Conservation (phyloP, 202 grass and related monocot species). For the Panicum hallii region DNA sequence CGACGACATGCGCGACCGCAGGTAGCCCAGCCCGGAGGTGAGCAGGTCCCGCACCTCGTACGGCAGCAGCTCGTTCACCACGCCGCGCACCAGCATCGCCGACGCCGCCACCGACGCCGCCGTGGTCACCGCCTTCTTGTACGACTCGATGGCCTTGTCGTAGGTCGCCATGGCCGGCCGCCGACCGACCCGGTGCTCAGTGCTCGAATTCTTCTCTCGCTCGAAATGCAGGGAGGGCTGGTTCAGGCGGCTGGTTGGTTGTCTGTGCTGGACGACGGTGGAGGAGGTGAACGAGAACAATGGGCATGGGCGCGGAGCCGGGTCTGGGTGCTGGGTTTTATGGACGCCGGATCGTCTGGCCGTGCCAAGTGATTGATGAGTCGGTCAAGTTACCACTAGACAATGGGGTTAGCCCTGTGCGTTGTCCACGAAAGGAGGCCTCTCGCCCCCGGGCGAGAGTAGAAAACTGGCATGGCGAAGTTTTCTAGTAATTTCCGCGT, state of each 20-base stretch:
- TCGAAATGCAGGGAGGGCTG: background rate
- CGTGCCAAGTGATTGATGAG: slow-evolving; percentile 30
- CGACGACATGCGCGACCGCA: slow-evolving; percentile 64
- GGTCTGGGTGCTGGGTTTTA: slow-evolving; percentile 29
- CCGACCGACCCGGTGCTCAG: background rate
- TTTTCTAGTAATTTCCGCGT: slow-evolving; percentile 38
- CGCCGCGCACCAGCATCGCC: slow-evolving; percentile 71
- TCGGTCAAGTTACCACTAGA: slow-evolving; percentile 8
- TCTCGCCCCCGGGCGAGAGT: background rate
- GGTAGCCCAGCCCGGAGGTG: slow-evolving; percentile 57
- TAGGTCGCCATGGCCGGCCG: slow-evolving; percentile 56
- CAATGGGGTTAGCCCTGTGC: slow-evolving; percentile 17
- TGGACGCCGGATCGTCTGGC: slow-evolving; percentile 27
- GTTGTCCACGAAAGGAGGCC: slow-evolving; percentile 37
- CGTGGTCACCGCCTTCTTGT: slow-evolving; percentile 74
- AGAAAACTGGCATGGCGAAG: slow-evolving; percentile 16
- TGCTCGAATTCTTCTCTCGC: background rate
- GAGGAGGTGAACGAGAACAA: slow-evolving; percentile 5
- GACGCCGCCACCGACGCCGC: slow-evolving; percentile 75
- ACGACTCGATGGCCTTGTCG: slow-evolving; percentile 75
- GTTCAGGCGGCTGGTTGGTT: background rate
- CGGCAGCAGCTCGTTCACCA: slow-evolving; percentile 78
- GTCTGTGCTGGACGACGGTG: slow-evolving; percentile 14
- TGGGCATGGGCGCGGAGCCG: background rate
- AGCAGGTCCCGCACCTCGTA: slow-evolving; percentile 67